Percentiles rank a stretch among this genome's conserved stretches.
Conservation (phyloP, 1,139 yeast species). For the Candida neerlandica region DNA sequence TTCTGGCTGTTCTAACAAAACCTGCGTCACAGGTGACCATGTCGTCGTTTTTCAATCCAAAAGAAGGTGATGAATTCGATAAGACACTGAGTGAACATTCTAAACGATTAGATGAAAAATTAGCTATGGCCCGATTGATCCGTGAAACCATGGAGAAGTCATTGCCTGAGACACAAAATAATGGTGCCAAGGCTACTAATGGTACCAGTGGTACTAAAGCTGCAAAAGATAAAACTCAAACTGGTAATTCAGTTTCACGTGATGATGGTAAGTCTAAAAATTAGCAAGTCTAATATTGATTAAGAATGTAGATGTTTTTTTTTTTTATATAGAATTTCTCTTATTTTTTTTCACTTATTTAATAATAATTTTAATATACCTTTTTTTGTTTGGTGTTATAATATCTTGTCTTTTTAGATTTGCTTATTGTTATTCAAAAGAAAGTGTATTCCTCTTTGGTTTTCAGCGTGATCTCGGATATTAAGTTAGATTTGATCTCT, state of each 20-base stretch:
- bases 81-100: not conserved
- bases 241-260: not conserved
- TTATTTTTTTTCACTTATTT: too few relatives aligned
- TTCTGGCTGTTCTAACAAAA: not conserved
- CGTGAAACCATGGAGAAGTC: not conserved
- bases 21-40: not conserved
- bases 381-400: too few relatives aligned
- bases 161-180: not conserved
- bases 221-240: not conserved
- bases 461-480: too few relatives aligned
- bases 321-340: too few relatives aligned
- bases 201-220: not conserved
- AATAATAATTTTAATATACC: too few relatives aligned
- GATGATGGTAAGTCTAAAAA: too few relatives aligned
- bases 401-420: too few relatives aligned
- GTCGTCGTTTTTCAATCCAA: not conserved
- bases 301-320: too few relatives aligned
- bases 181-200: not conserved
- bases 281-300: too few relatives aligned
- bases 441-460: too few relatives aligned
- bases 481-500: too few relatives aligned
- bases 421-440: too few relatives aligned
- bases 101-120: not conserved
- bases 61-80: conserved; percentile 1
- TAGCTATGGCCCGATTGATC: not conserved